A percentile compares a stretch with the other conserved stretches of the same genome.
Evolutionary conservation across 2,329 filamentous ascomycete species (phyloP).

Genomic region (Botrytis tulipae): DNA sequence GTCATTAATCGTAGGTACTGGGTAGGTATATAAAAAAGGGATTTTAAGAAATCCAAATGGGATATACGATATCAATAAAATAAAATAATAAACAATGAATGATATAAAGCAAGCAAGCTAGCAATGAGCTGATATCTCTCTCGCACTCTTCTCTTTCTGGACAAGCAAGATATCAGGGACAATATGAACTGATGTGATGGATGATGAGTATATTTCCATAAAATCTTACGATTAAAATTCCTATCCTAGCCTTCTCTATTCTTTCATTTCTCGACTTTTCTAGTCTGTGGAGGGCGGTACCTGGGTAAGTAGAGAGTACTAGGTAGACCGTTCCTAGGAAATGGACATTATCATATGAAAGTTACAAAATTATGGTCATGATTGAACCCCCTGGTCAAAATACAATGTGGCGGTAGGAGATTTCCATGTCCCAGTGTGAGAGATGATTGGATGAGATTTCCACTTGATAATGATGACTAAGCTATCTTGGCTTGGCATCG

Average conservation of each 20-base stretch:
- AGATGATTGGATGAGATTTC: conserved; percentile 2
- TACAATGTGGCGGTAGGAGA: neutral
- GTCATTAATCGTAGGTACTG: neutral
- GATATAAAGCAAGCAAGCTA: neutral
- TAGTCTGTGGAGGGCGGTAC: neutral
- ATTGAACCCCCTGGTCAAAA: neutral
- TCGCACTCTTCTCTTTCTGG: neutral
- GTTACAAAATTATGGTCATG: neutral
- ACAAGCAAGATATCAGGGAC: neutral
- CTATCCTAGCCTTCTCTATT: neutral
- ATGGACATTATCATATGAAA: neutral
- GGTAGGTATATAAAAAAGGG: neutral
- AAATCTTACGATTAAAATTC: conserved; percentile 8
- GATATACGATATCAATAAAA: neutral
- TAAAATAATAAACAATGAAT: neutral
- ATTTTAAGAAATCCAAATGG: neutral
- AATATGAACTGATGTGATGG: neutral
- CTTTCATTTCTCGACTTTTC: neutral
- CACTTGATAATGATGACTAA: neutral
- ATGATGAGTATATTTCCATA: neutral
- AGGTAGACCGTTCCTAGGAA: neutral
- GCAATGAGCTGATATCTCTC: neutral
- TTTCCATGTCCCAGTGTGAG: neutral
- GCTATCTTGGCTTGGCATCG: neutral
- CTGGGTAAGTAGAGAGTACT: neutral